phyloP scores from a whole-genome alignment of 257 asterid genomes.

The Solanum microdontum region DNA sequence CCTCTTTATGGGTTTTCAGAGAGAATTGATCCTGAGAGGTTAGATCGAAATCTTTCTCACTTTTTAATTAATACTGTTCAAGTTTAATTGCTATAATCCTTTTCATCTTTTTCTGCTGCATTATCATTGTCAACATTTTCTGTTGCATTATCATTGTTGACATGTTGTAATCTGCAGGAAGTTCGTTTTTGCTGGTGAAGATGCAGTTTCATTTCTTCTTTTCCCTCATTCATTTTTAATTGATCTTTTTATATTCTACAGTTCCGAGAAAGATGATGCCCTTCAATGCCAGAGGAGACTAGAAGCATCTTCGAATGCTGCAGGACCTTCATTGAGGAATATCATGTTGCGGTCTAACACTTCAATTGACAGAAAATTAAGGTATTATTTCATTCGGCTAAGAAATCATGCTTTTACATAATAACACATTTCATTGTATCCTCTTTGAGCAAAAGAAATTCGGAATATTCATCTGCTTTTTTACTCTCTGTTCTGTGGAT shows the following conservation, averaged over 20 bases:
- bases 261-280: conserved; percentile 81
- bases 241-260: conserved; percentile 18
- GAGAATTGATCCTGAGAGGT: conserved; percentile 75
- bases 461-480: background rate
- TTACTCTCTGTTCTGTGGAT: background rate
- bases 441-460: background rate
- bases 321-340: conserved; percentile 77
- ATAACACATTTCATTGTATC: background rate
- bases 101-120: background rate
- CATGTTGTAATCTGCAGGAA: background rate
- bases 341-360: conserved; percentile 70
- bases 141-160: background rate
- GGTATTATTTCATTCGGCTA: conserved; percentile 27
- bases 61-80: background rate
- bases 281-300: conserved; percentile 54
- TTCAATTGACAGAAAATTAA: conserved; percentile 66
- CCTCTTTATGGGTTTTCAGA: conserved; percentile 87
- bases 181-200: background rate
- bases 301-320: conserved; percentile 67
- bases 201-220: conserved; percentile 3
- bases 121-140: background rate
- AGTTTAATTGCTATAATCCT: background rate
- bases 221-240: background rate
- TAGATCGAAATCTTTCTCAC: conserved; percentile 1
- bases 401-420: background rate